Evolutionary conservation across 768 basidiomycete genomes (phyloP).

Genomic region (Hypsizygus marmoreus): DNA sequence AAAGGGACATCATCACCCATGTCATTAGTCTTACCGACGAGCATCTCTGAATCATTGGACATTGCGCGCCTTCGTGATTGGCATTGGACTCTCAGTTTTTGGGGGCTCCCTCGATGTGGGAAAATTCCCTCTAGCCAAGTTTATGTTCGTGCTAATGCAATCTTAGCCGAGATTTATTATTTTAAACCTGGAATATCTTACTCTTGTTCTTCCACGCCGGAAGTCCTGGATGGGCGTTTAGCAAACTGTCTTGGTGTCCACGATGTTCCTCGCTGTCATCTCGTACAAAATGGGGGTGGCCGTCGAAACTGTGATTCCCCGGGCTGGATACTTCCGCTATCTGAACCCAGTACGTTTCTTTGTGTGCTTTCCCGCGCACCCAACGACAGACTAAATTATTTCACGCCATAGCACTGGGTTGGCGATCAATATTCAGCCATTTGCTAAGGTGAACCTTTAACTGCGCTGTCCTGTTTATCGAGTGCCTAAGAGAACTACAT

Average conservation of each 20-base stretch:
- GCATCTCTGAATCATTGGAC: constrained; percentile 47
- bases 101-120: constrained; percentile 49
- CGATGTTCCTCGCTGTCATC: constrained; percentile 55
- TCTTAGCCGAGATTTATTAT: constrained; percentile 57
- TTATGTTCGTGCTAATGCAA: constrained; percentile 11
- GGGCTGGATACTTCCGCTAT: constrained; percentile 43
- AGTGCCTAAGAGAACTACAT: constrained; percentile 34
- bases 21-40: constrained; percentile 50
- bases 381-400: too few species aligned
- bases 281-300: constrained; percentile 50
- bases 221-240: too few species aligned
- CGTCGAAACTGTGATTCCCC: constrained; percentile 49
- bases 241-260: constrained; percentile 55
- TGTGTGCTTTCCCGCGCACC: too few species aligned
- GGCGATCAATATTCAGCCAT: constrained; percentile 46
- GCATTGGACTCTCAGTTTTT: constrained; percentile 47
- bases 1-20: constrained; percentile 49
- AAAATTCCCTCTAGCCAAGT: neutral
- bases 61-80: constrained; percentile 46
- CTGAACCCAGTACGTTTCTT: constrained; percentile 56
- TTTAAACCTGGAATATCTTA: constrained; percentile 49
- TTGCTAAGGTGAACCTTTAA: constrained; percentile 44
- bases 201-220: too few species aligned
- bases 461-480: constrained; percentile 1
- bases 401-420: constrained; percentile 49